Evolutionary conservation across 768 basidiomycete genomes (phyloP).

Genomic region (Tulasnella sp.): DNA sequence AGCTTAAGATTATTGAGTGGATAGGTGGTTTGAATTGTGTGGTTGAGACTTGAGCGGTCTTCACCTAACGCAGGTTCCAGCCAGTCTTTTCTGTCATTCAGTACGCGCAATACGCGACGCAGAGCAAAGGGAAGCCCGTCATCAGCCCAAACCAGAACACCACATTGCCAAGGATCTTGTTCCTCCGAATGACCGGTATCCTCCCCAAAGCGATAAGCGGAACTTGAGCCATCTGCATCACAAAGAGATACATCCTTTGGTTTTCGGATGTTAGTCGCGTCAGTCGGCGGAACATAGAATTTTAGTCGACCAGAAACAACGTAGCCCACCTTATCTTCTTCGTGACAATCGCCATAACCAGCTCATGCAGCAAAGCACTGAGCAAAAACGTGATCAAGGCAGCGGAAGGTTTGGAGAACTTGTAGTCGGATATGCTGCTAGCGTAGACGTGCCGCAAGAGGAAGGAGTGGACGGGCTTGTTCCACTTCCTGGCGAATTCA

Average conservation of each 20-base stretch:
- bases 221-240: constrained; percentile 78
- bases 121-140: constrained; percentile 82
- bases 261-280: neutral
- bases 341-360: constrained; percentile 94
- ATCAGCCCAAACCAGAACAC: constrained; percentile 89
- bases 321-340: constrained; percentile 70
- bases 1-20: too few species aligned
- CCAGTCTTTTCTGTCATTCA: too few species aligned
- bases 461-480: constrained; percentile 91
- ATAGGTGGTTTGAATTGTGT: too few species aligned
- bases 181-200: constrained; percentile 65
- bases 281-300: neutral
- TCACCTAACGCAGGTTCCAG: too few species aligned
- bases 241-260: constrained; percentile 74
- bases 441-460: constrained; percentile 93
- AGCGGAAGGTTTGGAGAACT: constrained; percentile 67
- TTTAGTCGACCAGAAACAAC: neutral
- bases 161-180: constrained; percentile 60
- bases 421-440: constrained; percentile 69
- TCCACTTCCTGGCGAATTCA: constrained; percentile 97
- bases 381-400: constrained; percentile 90
- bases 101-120: constrained; percentile 62
- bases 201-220: constrained; percentile 81
- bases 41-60: too few species aligned
- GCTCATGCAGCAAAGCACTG: constrained; percentile 82